Conservation (phyloP, 2,329 filamentous ascomycete genomes). For the Plectosphaerella cucumerina region DNA sequence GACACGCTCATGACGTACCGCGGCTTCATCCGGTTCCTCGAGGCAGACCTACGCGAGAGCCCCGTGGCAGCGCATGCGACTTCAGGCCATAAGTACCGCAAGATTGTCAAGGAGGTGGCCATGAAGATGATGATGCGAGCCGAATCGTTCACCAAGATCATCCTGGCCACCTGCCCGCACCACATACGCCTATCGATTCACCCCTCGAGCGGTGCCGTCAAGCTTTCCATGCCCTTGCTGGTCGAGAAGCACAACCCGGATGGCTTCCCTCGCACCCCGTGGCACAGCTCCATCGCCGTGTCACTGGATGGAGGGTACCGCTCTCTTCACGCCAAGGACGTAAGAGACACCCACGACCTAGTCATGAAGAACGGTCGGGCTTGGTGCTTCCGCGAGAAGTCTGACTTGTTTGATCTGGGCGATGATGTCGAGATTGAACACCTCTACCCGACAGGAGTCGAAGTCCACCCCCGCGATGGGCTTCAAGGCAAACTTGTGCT, state of each 20-base stretch:
- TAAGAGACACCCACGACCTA: conserved; percentile 23
- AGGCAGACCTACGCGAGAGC: conserved; percentile 22
- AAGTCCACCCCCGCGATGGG: conserved; percentile 3
- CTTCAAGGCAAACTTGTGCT: too few species aligned
- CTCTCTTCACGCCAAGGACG: conserved; percentile 13
- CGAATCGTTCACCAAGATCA: conserved; percentile 13
- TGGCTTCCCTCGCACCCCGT: conserved; percentile 21
- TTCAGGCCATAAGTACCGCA: conserved; percentile 13
- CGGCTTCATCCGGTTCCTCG: conserved; percentile 22
- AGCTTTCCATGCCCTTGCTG: conserved; percentile 14
- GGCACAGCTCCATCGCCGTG: conserved; percentile 28
- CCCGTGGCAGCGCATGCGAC: conserved; percentile 6
- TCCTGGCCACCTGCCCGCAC: conserved; percentile 9
- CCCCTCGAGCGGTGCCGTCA: conserved; percentile 11
- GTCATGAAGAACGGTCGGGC: conserved; percentile 25
- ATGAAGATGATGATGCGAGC: conserved; percentile 22
- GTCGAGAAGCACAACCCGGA: conserved; percentile 16
- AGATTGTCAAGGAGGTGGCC: conserved; percentile 12
- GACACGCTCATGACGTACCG: conserved; percentile 24
- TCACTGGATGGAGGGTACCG: conserved; percentile 21
- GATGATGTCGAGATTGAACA: conserved; percentile 13
- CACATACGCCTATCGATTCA: conserved; percentile 16
- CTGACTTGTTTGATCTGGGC: conserved; percentile 19
- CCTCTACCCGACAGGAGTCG: conserved; percentile 12
- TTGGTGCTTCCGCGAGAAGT: conserved; percentile 29